Base-by-base conservation (phyloP, 2,329 filamentous ascomycete genomes). In the Arthroderma sp. region DNA sequence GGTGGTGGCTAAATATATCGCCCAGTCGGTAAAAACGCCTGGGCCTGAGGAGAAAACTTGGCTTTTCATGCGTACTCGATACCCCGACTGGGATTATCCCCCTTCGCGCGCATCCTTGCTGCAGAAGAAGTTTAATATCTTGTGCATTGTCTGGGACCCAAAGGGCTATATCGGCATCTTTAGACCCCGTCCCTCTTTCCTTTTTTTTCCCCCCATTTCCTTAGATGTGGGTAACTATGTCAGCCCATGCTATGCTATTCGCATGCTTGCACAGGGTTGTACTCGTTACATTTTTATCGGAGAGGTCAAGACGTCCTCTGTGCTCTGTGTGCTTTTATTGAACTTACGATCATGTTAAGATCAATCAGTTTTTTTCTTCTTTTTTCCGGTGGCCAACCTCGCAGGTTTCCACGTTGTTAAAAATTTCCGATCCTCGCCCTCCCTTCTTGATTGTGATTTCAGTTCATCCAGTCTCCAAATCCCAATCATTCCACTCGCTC, bases 391-490 rank as follows among this genome's bases (percentile, higher is more conserved):
- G 15, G 35, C 35, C 28, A 33, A 51, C 15, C 11, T 33, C 23
- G 25, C 44, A 33, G 25, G 15, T 51, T 31, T 33, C 44, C 44
- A 51, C 44, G 44, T 51, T 51, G 44, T 51, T 51, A 23, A 33
- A 51, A 51, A 33, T 31, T 51, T 51, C 44, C 44, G 44, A 51
- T n/a, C n/a, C 23, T 51, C 28, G 44, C 44, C 44, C 44, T 51
- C 28, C 28, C 35, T 13, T 38, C 35, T 13, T 51, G 3, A 25
- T 25, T 44, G 41, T 51, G n/a, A 51, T 51, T 33, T 31, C 44
- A 31, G 31, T 15, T 25, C 25, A 13, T 8, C 44, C 23, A 51
- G 7, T 19, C 25, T 33, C 23, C 28, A 33, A 31, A 28, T 51
- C 8, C 44, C 44, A 51, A 33, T 31, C 44, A 51, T 7, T 25